Conservation (phyloP, 2,329 filamentous ascomycete species). For the Lachnellula occidentalis region DNA sequence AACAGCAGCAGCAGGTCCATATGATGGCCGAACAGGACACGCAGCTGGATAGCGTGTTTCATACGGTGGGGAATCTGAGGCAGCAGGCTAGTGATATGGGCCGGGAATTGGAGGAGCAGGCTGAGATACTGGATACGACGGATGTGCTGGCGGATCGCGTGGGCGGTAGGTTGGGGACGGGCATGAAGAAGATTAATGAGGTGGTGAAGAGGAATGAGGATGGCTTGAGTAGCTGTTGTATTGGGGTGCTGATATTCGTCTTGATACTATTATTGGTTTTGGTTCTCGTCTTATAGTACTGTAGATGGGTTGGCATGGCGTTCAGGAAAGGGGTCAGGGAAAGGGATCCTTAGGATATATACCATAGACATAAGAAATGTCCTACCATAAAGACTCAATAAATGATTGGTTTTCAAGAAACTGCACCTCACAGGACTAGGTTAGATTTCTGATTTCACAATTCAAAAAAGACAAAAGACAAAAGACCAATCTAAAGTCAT, state of each 20-base stretch:
- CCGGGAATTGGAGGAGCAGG: conserved; percentile 90
- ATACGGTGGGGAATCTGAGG: conserved; percentile 84
- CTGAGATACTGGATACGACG: conserved; percentile 78
- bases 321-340: not conserved
- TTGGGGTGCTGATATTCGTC: conserved; percentile 80
- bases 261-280: conserved; percentile 82
- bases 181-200: conserved; percentile 78
- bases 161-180: conserved; percentile 75
- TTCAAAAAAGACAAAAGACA: too few relatives aligned
- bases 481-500: not conserved
- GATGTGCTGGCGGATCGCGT: conserved; percentile 84
- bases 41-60: conserved; percentile 86
- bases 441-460: not conserved
- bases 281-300: conserved; percentile 52
- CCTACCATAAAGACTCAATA: too few relatives aligned
- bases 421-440: too few relatives aligned
- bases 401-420: too few relatives aligned
- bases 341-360: not conserved
- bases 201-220: conserved; percentile 91
- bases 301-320: not conserved
- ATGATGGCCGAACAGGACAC: conserved; percentile 95
- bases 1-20: conserved; percentile 83
- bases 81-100: conserved; percentile 95
- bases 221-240: conserved; percentile 81
- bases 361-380: too few relatives aligned